A percentile compares a stretch with the other conserved stretches of the same genome.
phyloP scores from a whole-genome alignment of 352 stramenopile genomes.

The Phytophthora gonapodyides region DNA sequence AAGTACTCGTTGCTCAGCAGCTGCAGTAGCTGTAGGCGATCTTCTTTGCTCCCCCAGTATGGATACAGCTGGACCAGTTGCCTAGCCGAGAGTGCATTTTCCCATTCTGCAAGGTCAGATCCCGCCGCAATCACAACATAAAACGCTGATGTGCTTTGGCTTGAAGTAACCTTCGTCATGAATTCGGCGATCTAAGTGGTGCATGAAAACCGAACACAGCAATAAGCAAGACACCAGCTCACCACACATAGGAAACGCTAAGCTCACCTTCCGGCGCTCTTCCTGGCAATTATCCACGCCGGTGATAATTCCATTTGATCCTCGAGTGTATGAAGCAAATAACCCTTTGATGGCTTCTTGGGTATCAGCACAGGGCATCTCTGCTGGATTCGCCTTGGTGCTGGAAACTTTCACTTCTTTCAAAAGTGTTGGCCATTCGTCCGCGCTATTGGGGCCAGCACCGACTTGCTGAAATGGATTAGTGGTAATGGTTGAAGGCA shows the following conservation, averaged over 20 bases:
- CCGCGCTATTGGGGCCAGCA: not conserved
- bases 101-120: slow-evolving; percentile 46
- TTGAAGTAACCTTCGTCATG: slow-evolving; percentile 36
- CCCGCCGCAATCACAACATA: slow-evolving; percentile 52
- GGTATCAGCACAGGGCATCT: slow-evolving; percentile 5
- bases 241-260: not conserved
- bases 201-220: slow-evolving; percentile 10
- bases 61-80: slow-evolving; percentile 44
- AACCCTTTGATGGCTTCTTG: slow-evolving; percentile 12
- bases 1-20: slow-evolving; percentile 46
- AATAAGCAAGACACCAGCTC: slow-evolving; percentile 5
- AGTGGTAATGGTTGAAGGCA: slow-evolving; percentile 10
- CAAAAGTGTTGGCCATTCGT: slow-evolving; percentile 30
- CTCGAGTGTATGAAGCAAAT: slow-evolving; percentile 33
- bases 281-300: slow-evolving; percentile 18
- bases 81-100: slow-evolving; percentile 34
- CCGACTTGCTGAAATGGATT: slow-evolving; percentile 37
- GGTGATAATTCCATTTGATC: slow-evolving; percentile 41
- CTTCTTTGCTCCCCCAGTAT: slow-evolving; percentile 56
- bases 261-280: slow-evolving; percentile 34
- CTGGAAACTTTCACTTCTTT: slow-evolving; percentile 33
- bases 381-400: slow-evolving; percentile 18
- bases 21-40: slow-evolving; percentile 46
- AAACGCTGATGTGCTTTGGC: slow-evolving; percentile 38
- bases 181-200: slow-evolving; percentile 34